A percentile compares a stretch with the other conserved stretches of the same genome.
Conservation (phyloP, 805 yeast genomes). For the Saturnispora dispora region DNA sequence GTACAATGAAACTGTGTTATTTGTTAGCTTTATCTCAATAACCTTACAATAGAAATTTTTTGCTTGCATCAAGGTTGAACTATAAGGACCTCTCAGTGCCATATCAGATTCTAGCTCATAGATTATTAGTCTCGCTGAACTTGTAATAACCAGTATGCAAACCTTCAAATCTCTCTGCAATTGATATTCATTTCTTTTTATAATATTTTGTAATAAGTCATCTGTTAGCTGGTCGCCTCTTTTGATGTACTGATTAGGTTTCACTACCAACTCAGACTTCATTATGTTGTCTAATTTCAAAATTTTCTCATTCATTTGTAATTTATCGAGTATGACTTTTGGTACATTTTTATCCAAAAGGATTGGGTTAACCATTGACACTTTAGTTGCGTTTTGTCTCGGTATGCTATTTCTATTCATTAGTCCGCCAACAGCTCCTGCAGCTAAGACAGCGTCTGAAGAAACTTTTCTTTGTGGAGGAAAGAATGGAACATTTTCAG, state of each 20-base stretch:
- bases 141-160: constrained; percentile 29
- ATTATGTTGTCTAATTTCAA: constrained; percentile 26
- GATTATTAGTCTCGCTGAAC: constrained; percentile 28
- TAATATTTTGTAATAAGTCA: constrained; percentile 22
- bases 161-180: constrained; percentile 26
- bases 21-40: constrained; percentile 36
- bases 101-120: constrained; percentile 28
- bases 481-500: constrained; percentile 5
- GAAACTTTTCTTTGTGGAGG: constrained; percentile 23
- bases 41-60: constrained; percentile 29
- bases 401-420: constrained; percentile 1
- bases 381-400: constrained; percentile 14
- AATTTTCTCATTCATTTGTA: constrained; percentile 26
- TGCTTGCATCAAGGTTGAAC: constrained; percentile 32
- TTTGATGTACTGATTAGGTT: constrained; percentile 22
- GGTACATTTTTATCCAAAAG: constrained; percentile 28
- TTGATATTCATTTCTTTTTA: constrained; percentile 23
- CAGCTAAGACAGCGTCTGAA: constrained; percentile 29
- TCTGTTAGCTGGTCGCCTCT: constrained; percentile 27
- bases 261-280: constrained; percentile 27
- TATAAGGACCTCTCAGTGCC: constrained; percentile 25
- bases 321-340: constrained; percentile 20
- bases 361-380: constrained; percentile 26
- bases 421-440: constrained; percentile 28
- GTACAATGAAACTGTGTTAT: constrained; percentile 59